Evolutionary conservation across 1,284 basidiomycete species (phyloP).

Genomic region (Malassezia japonica): DNA sequence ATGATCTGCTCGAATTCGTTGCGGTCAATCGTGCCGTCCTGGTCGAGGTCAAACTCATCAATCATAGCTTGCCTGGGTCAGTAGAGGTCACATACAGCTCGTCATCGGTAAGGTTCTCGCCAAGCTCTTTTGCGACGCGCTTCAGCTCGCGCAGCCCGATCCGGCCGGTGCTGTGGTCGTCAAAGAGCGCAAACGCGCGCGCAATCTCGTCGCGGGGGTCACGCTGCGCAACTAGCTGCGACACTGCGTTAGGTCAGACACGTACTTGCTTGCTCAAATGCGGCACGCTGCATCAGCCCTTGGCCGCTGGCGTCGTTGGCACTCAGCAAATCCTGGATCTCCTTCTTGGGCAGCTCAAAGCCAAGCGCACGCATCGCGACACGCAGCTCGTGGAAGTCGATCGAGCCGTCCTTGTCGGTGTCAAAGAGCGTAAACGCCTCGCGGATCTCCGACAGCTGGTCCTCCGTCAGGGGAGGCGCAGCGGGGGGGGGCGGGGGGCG

Average conservation of each 20-base stretch:
- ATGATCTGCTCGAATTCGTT: slow-evolving; percentile 91
- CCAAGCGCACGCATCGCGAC: slow-evolving; percentile 96
- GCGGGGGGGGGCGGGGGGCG: not conserved
- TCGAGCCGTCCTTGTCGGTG: slow-evolving; percentile 88
- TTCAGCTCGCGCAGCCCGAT: slow-evolving; percentile 83
- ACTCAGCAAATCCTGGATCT: slow-evolving; percentile 85
- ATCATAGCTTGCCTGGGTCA: slow-evolving; percentile 78
- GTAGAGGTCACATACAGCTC: slow-evolving; percentile 65
- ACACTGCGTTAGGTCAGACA: slow-evolving; percentile 60
- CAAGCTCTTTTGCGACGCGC: slow-evolving; percentile 91
- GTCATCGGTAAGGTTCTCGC: slow-evolving; percentile 88
- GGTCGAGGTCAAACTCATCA: slow-evolving; percentile 97
- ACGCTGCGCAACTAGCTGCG: slow-evolving; percentile 77
- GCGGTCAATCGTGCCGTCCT: slow-evolving; percentile 93
- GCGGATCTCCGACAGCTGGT: slow-evolving; percentile 93
- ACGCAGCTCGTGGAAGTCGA: slow-evolving; percentile 85
- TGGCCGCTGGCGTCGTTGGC: slow-evolving; percentile 83
- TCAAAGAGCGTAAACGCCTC: slow-evolving; percentile 99
- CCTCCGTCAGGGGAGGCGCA: slow-evolving; percentile 60
- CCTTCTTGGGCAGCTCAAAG: slow-evolving; percentile 95
- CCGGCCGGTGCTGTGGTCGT: slow-evolving; percentile 89
- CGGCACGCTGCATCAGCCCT: slow-evolving; percentile 85
- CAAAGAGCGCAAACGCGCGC: slow-evolving; percentile 88
- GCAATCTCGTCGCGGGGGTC: slow-evolving; percentile 95
- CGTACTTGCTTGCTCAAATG: slow-evolving; percentile 91